Percentiles rank a stretch among this genome's conserved stretches.
Conservation (phyloP, 495 filamentous ascomycete species). For the Tuber aestivum region DNA sequence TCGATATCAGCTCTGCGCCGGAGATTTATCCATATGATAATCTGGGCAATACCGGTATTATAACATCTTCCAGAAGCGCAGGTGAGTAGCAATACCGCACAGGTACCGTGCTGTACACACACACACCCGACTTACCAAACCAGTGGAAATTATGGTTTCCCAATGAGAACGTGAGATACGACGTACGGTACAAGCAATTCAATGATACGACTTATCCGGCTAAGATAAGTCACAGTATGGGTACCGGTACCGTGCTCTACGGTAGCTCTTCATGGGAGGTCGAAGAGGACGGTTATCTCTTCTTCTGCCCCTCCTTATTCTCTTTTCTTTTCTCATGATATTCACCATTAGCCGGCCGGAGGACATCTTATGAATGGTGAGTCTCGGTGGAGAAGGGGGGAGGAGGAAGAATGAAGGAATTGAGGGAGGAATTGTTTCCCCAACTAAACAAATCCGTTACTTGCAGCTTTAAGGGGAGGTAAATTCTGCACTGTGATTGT, state of each 20-base stretch:
- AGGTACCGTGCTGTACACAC: too few relatives aligned
- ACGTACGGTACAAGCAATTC: neutral
- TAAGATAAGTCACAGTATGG: neutral
- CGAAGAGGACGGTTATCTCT: neutral
- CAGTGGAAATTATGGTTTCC: neutral
- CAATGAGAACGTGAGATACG: neutral
- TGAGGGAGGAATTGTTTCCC: neutral
- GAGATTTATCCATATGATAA: neutral
- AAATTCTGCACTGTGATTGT: too few relatives aligned
- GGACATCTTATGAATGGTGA: neutral
- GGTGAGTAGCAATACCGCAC: neutral
- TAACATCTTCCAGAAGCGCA: neutral
- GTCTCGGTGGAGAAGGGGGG: neutral
- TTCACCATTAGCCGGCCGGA: neutral
- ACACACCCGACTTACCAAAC: neutral
- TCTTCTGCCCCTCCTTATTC: neutral
- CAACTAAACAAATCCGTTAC: neutral
- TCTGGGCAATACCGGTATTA: neutral
- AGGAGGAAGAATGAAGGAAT: neutral
- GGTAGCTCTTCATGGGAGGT: neutral
- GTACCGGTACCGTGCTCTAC: neutral
- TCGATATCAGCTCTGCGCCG: neutral
- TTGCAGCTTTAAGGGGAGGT: too few relatives aligned
- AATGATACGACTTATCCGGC: neutral
- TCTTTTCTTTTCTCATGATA: neutral